phyloP scores from a whole-genome alignment of 352 stramenopile genomes.

The Phytophthora fragariae region DNA sequence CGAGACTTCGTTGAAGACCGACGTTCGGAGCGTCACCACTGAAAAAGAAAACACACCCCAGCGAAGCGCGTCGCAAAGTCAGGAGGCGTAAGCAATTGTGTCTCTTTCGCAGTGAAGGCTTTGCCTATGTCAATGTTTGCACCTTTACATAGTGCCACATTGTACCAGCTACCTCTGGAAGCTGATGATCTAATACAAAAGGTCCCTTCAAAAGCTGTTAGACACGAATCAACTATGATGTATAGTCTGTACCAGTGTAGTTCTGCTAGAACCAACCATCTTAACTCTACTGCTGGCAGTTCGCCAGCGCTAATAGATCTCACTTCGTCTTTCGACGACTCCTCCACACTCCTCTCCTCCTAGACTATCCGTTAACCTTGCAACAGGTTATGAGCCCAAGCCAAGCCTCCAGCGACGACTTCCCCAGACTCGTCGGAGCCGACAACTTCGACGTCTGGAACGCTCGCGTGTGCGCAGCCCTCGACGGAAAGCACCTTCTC shows the following conservation, averaged over 20 bases:
- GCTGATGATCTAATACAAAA: background rate
- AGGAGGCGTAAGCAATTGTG: too few species aligned
- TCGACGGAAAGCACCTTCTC: constrained; percentile 13
- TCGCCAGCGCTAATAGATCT: background rate
- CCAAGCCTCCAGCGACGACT: constrained; percentile 20
- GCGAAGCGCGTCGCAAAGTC: too few species aligned
- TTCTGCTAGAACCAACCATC: background rate
- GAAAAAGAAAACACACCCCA: too few species aligned
- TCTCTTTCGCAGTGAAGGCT: too few species aligned
- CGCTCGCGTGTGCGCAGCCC: constrained; percentile 1
- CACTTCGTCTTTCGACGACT: background rate
- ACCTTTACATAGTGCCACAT: background rate
- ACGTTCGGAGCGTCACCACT: too few species aligned
- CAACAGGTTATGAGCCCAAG: constrained; percentile 19
- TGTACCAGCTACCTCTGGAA: background rate
- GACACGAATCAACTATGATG: background rate
- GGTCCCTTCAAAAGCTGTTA: background rate
- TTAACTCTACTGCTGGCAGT: background rate
- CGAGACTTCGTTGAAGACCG: too few species aligned
- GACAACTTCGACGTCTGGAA: constrained; percentile 12
- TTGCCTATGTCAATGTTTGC: background rate
- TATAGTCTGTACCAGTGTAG: background rate
- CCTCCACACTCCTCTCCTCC: background rate
- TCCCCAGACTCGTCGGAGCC: constrained; percentile 6
- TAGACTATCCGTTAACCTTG: background rate